These are phyloP conservation scores for Pseudozyma tsukubaensis DNA, from an alignment of 1,284 basidiomycete species.

Conservation along the genomic window DNA sequence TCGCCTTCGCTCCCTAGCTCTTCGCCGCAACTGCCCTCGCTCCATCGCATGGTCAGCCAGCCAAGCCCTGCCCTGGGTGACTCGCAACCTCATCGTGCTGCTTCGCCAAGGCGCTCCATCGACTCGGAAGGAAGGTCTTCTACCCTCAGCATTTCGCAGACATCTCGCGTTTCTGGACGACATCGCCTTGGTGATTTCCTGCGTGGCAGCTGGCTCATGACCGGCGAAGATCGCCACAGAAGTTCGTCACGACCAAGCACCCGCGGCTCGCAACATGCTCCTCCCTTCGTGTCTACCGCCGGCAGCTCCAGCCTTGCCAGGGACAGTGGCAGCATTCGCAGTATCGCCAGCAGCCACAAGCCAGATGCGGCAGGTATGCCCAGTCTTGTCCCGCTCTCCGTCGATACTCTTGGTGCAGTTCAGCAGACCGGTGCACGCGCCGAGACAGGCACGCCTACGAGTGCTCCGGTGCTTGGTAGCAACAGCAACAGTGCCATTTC, in stretches of 20 bases:
- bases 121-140: conserved; percentile 43
- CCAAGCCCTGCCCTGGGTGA: conserved; percentile 16
- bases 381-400: conserved; percentile 15
- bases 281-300: conserved; percentile 9
- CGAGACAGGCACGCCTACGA: conserved; percentile 35
- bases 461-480: conserved; percentile 43
- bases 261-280: conserved; percentile 33
- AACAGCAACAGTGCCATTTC: conserved; percentile 18
- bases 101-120: conserved; percentile 26
- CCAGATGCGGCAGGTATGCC: background rate
- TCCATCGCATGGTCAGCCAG: conserved; percentile 22
- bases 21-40: conserved; percentile 27
- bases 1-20: conserved; percentile 19
- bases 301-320: conserved; percentile 7
- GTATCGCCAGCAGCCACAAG: conserved; percentile 19
- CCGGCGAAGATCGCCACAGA: conserved; percentile 28
- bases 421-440: conserved; percentile 28
- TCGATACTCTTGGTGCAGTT: conserved; percentile 39
- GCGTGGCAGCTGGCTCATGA: conserved; percentile 41
- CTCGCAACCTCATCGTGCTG: conserved; percentile 23
- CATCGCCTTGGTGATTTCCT: conserved; percentile 51
- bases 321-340: conserved; percentile 33
- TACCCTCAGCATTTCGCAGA: conserved; percentile 43
- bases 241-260: conserved; percentile 40
- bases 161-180: conserved; percentile 42